Percentiles rank a stretch among this genome's conserved stretches.
phyloP scores from a whole-genome alignment of 768 basidiomycete species.

The Lepiota venenata region DNA sequence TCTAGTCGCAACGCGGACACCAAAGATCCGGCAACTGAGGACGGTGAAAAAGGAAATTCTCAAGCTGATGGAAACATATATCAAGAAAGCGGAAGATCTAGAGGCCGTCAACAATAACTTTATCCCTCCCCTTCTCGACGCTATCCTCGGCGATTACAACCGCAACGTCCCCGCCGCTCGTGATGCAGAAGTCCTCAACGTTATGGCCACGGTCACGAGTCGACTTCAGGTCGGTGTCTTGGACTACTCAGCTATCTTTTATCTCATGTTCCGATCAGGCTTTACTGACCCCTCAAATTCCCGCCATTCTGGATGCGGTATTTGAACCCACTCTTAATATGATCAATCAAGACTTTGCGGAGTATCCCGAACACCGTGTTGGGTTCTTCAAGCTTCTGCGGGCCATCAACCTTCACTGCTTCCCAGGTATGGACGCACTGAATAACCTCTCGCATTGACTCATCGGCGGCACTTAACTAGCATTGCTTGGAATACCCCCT shows the following conservation, averaged over 20 bases:
- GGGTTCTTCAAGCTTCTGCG: slow-evolving; percentile 96
- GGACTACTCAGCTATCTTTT: background rate
- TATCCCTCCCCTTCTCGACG: slow-evolving; percentile 93
- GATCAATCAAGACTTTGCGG: slow-evolving; percentile 99
- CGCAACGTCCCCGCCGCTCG: slow-evolving; percentile 90
- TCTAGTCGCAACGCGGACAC: slow-evolving; percentile 91
- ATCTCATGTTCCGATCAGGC: slow-evolving; percentile 41
- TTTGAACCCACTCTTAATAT: slow-evolving; percentile 96
- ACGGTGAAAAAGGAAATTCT: slow-evolving; percentile 99
- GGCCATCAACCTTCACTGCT: slow-evolving; percentile 90
- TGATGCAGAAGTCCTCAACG: slow-evolving; percentile 95
- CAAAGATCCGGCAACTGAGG: slow-evolving; percentile 89
- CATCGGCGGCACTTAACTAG: slow-evolving; percentile 31
- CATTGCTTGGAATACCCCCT: slow-evolving; percentile 83
- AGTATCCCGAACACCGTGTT: slow-evolving; percentile 95
- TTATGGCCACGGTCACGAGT: slow-evolving; percentile 91
- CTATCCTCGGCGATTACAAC: slow-evolving; percentile 96
- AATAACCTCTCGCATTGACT: slow-evolving; percentile 4
- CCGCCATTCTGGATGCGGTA: slow-evolving; percentile 92
- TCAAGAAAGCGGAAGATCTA: slow-evolving; percentile 95
- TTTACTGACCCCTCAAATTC: slow-evolving; percentile 89
- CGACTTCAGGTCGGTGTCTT: slow-evolving; percentile 74
- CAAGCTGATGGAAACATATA: slow-evolving; percentile 96
- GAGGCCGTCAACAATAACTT: slow-evolving; percentile 90
- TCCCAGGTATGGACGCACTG: slow-evolving; percentile 66